Percentiles rank a stretch among this genome's conserved stretches.
Conservation (phyloP, 2,329 filamentous ascomycete genomes). For the Trichoderma afroharzianum region DNA sequence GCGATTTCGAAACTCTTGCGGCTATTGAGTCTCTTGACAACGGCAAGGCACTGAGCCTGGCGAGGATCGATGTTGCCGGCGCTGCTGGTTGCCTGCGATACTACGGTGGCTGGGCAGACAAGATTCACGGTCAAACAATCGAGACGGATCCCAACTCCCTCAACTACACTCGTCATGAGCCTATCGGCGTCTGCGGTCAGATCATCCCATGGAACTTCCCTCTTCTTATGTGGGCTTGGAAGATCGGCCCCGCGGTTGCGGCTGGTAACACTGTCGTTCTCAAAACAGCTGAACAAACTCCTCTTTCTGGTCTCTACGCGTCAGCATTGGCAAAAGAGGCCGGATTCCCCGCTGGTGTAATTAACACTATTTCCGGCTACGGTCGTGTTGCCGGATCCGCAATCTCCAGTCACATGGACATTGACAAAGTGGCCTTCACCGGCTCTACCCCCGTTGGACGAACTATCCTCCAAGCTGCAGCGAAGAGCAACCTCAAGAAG, state of each 20-base stretch:
- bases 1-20: conserved; percentile 66
- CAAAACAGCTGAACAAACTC: conserved; percentile 68
- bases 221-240: conserved; percentile 69
- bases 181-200: conserved; percentile 61
- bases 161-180: conserved; percentile 73
- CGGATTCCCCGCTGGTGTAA: neutral
- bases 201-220: conserved; percentile 84
- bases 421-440: conserved; percentile 8
- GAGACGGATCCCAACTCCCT: conserved; percentile 69
- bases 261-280: conserved; percentile 65
- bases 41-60: conserved; percentile 68
- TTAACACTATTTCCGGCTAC: neutral
- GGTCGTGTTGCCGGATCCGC: neutral
- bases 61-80: conserved; percentile 64
- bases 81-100: conserved; percentile 66
- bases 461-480: conserved; percentile 67
- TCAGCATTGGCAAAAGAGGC: neutral
- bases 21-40: conserved; percentile 78
- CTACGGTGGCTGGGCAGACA: conserved; percentile 74
- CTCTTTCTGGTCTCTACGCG: neutral
- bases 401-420: neutral
- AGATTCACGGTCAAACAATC: conserved; percentile 75
- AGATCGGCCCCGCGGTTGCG: conserved; percentile 66
- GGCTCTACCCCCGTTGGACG: neutral
- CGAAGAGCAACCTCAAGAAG: conserved; percentile 70